phyloP scores from a whole-genome alignment of 2,329 filamentous ascomycete genomes.

The Aspergillus fischeri region DNA sequence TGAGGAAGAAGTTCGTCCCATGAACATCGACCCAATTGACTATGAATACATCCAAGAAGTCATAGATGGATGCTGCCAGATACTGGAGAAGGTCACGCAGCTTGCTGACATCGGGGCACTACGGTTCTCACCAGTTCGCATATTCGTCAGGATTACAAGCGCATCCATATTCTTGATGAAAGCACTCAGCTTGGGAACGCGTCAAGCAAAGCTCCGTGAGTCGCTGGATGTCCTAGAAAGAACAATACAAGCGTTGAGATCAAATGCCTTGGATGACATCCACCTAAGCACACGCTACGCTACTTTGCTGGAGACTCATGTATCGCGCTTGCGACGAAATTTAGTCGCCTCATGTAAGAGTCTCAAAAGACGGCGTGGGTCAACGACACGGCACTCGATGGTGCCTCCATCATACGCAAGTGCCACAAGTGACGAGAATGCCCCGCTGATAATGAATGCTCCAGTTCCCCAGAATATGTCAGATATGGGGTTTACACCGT shows the following conservation, averaged over 20 bases:
- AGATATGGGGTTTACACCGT: conserved; percentile 26
- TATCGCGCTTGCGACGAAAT: conserved; percentile 38
- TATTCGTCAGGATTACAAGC: conserved; percentile 52
- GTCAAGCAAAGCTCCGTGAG: conserved; percentile 47
- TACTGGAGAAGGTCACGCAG: conserved; percentile 47
- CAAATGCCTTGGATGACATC: conserved; percentile 50
- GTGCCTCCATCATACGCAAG: conserved; percentile 20
- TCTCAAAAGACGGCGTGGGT: conserved; percentile 22
- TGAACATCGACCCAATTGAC: conserved; percentile 47
- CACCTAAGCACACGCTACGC: conserved; percentile 51
- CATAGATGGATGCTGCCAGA: conserved; percentile 51
- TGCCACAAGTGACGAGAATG: conserved; percentile 20
- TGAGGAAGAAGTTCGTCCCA: conserved; percentile 35
- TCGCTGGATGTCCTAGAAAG: conserved; percentile 47
- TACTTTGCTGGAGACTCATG: conserved; percentile 45
- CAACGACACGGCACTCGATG: conserved; percentile 27
- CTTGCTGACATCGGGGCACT: conserved; percentile 45
- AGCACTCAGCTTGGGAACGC: conserved; percentile 47
- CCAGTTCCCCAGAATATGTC: conserved; percentile 23
- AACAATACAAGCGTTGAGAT: conserved; percentile 46
- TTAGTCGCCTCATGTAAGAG: conserved; percentile 33
- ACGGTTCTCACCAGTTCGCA: conserved; percentile 51
- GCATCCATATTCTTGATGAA: conserved; percentile 54
- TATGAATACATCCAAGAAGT: conserved; percentile 56
- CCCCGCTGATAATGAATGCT: conserved; percentile 14